Percentiles rank a stretch among this genome's conserved stretches.
Conservation (phyloP, 2,329 filamentous ascomycete species). For the Apiospora aurea region DNA sequence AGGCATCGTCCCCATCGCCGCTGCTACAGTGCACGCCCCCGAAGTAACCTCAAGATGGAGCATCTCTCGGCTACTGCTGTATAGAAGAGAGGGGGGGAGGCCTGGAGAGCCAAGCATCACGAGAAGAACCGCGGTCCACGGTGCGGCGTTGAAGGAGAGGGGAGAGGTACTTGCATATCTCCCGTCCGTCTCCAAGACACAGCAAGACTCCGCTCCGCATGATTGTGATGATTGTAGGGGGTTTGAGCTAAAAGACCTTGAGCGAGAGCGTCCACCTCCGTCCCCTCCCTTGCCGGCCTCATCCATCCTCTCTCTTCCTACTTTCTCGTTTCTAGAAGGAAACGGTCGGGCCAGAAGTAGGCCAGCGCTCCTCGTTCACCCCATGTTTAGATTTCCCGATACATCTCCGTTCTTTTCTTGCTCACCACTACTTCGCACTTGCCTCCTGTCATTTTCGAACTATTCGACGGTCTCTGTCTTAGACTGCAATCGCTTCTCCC, state of each 20-base stretch:
- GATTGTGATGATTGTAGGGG: not conserved
- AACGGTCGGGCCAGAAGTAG: slow-evolving; percentile 1
- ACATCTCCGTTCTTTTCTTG: not conserved
- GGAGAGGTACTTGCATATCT: not conserved
- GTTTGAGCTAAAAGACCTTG: not conserved
- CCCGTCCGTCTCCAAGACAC: not conserved
- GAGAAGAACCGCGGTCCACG: too few species aligned
- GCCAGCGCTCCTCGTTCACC: not conserved
- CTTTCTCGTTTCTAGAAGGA: slow-evolving; percentile 7
- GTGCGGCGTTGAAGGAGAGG: not conserved
- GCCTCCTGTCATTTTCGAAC: not conserved
- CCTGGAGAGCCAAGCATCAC: not conserved
- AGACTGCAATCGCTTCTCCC: not conserved
- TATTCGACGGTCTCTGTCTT: not conserved
- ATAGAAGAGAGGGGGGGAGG: not conserved
- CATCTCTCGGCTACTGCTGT: not conserved
- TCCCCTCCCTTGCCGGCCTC: not conserved
- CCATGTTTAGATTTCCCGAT: not conserved
- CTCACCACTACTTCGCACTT: not conserved
- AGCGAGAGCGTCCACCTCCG: too few species aligned
- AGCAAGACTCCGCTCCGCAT: not conserved
- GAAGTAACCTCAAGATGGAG: not conserved
- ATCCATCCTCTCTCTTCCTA: not conserved
- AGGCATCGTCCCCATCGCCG: not conserved
- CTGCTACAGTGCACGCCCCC: not conserved